Evolutionary conservation across 768 basidiomycete genomes (phyloP).

Genomic region (Coprinopsis strossmayeri): DNA sequence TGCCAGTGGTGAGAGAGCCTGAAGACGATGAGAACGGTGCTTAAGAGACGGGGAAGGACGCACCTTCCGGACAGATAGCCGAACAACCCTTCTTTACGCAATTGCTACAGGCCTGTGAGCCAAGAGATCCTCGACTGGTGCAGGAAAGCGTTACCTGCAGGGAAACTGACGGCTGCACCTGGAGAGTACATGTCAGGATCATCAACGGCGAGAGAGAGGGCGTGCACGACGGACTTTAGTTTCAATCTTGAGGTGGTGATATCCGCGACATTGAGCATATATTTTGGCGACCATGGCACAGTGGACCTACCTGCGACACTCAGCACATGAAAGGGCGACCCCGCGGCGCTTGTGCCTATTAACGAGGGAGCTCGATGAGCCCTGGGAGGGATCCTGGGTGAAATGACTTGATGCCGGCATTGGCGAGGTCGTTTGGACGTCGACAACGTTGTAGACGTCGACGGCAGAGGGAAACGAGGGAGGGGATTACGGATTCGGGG

Average conservation of each 20-base stretch:
- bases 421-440: slow-evolving; percentile 15
- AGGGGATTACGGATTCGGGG: neutral
- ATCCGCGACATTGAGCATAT: slow-evolving; percentile 10
- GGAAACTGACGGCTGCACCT: slow-evolving; percentile 65
- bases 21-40: slow-evolving; percentile 5
- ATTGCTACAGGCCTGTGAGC: slow-evolving; percentile 29
- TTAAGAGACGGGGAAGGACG: slow-evolving; percentile 10
- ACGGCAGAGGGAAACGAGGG: neutral
- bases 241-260: slow-evolving; percentile 41
- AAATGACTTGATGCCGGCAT: slow-evolving; percentile 3
- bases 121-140: neutral
- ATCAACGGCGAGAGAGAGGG: slow-evolving; percentile 10
- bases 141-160: slow-evolving; percentile 38
- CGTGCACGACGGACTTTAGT: slow-evolving; percentile 48
- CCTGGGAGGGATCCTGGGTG: slow-evolving; percentile 10
- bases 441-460: neutral
- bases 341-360: slow-evolving; percentile 45
- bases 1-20: slow-evolving; percentile 70
- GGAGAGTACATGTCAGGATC: slow-evolving; percentile 9
- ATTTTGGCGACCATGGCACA: neutral
- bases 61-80: slow-evolving; percentile 64
- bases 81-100: slow-evolving; percentile 54
- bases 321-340: slow-evolving; percentile 56
- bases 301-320: slow-evolving; percentile 52
- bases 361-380: slow-evolving; percentile 24